phyloP scores from a whole-genome alignment of 352 stramenopile species.

The Blastocystis sp. region DNA sequence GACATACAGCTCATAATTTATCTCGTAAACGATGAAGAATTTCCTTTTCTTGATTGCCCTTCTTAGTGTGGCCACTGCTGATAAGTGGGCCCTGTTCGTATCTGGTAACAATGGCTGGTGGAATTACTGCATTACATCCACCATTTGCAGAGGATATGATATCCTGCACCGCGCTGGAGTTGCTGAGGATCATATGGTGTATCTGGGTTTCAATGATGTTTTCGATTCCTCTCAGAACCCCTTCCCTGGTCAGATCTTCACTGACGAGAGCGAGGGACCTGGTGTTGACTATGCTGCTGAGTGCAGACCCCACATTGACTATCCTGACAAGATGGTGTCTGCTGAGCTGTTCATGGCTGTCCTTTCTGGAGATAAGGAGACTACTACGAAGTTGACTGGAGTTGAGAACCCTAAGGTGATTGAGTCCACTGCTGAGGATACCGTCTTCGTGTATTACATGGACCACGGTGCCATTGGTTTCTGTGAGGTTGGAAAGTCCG shows the following conservation, averaged over 20 bases:
- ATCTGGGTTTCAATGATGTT: constrained; percentile 55
- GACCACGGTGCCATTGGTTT: constrained; percentile 68
- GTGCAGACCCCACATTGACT: constrained; percentile 66
- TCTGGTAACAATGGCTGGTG: constrained; percentile 55
- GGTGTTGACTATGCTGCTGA: constrained; percentile 67
- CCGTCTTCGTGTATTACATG: constrained; percentile 68
- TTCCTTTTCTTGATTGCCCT: constrained; percentile 29
- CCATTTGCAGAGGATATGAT: constrained; percentile 64
- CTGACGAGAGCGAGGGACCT: constrained; percentile 35
- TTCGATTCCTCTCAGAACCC: constrained; percentile 35
- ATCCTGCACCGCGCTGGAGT: constrained; percentile 57
- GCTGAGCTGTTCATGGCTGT: constrained; percentile 67
- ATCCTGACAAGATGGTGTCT: constrained; percentile 49
- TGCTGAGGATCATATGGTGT: constrained; percentile 65
- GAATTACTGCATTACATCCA: constrained; percentile 68
- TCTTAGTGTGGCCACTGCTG: constrained; percentile 36
- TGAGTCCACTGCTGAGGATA: constrained; percentile 66
- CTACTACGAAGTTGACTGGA: constrained; percentile 63
- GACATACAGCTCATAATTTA: background rate
- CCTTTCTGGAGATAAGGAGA: constrained; percentile 56
- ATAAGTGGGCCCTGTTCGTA: constrained; percentile 67
- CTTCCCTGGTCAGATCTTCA: constrained; percentile 66
- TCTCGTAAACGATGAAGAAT: constrained; percentile 62
- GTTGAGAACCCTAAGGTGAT: constrained; percentile 68
- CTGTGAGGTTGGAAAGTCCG: constrained; percentile 63